A percentile compares a stretch with the other conserved stretches of the same genome.
These are phyloP conservation scores for Coniochaeta sp. DNA, from an alignment of 2,329 filamentous ascomycete genomes.

Conservation along the genomic window DNA sequence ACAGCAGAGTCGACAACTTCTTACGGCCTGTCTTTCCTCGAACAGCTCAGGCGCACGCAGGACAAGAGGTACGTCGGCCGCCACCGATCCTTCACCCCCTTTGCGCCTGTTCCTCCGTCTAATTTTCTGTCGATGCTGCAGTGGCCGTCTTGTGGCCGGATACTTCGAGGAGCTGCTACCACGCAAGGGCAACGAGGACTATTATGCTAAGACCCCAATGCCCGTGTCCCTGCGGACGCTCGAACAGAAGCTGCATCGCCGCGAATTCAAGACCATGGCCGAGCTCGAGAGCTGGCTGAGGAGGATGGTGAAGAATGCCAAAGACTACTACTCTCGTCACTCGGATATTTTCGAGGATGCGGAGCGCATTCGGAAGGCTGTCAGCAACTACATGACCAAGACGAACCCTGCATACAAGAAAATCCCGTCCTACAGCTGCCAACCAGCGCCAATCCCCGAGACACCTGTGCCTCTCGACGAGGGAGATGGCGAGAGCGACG, in stretches of 20 bases:
- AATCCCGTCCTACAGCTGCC: slow-evolving; percentile 57
- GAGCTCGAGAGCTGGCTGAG: slow-evolving; percentile 80
- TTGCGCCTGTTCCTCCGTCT: not conserved
- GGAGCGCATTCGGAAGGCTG: slow-evolving; percentile 76
- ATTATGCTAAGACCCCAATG: slow-evolving; percentile 70
- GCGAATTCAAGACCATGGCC: slow-evolving; percentile 63
- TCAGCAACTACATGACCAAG: slow-evolving; percentile 83
- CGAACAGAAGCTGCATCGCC: slow-evolving; percentile 63
- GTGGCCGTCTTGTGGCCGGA: slow-evolving; percentile 66
- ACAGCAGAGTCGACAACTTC: slow-evolving; percentile 61
- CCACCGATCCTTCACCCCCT: not conserved
- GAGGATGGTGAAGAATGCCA: slow-evolving; percentile 81
- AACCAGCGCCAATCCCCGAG: slow-evolving; percentile 66
- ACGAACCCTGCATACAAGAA: slow-evolving; percentile 76
- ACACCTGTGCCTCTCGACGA: slow-evolving; percentile 23
- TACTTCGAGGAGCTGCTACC: slow-evolving; percentile 69
- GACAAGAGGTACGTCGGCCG: slow-evolving; percentile 66
- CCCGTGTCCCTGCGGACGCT: slow-evolving; percentile 74
- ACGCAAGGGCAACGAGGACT: slow-evolving; percentile 58
- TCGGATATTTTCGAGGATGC: slow-evolving; percentile 75
- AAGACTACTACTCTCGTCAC: slow-evolving; percentile 70
- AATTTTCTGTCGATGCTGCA: slow-evolving; percentile 22
- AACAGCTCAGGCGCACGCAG: slow-evolving; percentile 65
- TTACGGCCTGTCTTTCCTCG: slow-evolving; percentile 65
- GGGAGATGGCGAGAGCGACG: slow-evolving; percentile 11